Evolutionary conservation across 129 eudicot genomes (phyloP).

Genomic region (Calendula officinalis): DNA sequence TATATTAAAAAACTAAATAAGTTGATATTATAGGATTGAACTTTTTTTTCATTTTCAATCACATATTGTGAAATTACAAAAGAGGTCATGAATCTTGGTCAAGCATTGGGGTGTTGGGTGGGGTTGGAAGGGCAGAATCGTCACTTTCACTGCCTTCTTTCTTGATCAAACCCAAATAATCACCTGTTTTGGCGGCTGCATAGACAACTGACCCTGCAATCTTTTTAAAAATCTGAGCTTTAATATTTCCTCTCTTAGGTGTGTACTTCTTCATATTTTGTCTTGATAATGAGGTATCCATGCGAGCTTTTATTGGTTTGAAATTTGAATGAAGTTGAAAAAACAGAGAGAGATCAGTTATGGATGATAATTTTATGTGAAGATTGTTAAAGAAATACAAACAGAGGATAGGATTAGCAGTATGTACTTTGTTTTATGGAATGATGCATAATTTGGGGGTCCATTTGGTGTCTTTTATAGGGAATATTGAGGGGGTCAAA

Average conservation of each 20-base stretch:
- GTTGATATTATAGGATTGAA: too few species aligned
- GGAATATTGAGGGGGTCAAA: too few species aligned
- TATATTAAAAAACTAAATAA: too few species aligned
- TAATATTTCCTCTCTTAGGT: slow-evolving; percentile 18
- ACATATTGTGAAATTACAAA: neutral
- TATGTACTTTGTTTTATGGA: too few species aligned
- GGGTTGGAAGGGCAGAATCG: neutral
- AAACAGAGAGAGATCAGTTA: too few species aligned
- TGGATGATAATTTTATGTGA: too few species aligned
- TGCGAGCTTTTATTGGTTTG: neutral
- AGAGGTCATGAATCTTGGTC: neutral
- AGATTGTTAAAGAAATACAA: too few species aligned
- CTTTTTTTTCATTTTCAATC: neutral
- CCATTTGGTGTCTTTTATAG: too few species aligned
- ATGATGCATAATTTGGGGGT: too few species aligned
- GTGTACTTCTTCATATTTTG: slow-evolving; percentile 3
- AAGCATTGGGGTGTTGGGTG: neutral
- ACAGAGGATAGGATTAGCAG: too few species aligned
- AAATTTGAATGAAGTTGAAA: neutral
- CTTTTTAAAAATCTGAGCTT: slow-evolving; percentile 15
- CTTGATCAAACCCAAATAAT: slow-evolving; percentile 24
- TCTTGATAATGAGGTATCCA: neutral
- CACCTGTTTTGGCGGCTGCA: neutral
- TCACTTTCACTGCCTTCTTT: slow-evolving; percentile 22
- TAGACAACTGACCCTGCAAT: slow-evolving; percentile 8